Base-by-base conservation (phyloP, 1,284 basidiomycete genomes). In the Cutaneotrichosporon sp. region DNA sequence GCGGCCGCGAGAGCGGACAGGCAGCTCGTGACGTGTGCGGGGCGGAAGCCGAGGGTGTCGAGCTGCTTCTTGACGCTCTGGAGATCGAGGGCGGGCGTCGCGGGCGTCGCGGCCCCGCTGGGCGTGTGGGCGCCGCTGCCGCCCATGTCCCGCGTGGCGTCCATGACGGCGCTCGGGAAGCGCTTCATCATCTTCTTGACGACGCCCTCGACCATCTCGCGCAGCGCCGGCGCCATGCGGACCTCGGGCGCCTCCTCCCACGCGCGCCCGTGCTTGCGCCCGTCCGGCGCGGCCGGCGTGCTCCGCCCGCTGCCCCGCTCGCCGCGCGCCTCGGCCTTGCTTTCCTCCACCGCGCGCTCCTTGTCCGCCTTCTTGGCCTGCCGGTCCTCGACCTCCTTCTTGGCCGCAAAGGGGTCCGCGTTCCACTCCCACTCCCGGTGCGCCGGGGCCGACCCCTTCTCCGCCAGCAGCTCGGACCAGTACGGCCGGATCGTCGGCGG, bases 351-450 rank as follows among this genome's bases (percentile, higher is more conserved):
- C 66, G 13, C 54, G 18, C 38, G 38, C 34, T 74, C 73, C 59
- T 74, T 76, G 45, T 77, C 74, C 34, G 70, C 74, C 60, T 65
- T 57, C 68, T 86, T 86, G 42, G 80, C 82, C 72, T 90, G 89
- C 49, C 89, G 82, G 51, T 85, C 83, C 34, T 86, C 84, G 0
- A 91, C 88, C 64, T 84, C 82, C 67, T 86, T 86, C 63, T 83
- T 83, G 9, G 90, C 90, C 34, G 85, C 84, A 72, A 94, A 95
- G 1, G 92, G 92, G 79, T 95, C 91, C 7, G 86, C 81, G n/a
- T 85, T 83, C 74, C 89, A 95, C 84, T 91, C 88, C 92, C 92
- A 95, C 55, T 84, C 85, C 72, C 86, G 84, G 76, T 92, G 89
- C 1, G 86, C 83, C 1, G 87, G 86, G 1, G 83, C 82, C 22